Conservation (phyloP, 352 stramenopile genomes). For the Phytophthora cactorum region DNA sequence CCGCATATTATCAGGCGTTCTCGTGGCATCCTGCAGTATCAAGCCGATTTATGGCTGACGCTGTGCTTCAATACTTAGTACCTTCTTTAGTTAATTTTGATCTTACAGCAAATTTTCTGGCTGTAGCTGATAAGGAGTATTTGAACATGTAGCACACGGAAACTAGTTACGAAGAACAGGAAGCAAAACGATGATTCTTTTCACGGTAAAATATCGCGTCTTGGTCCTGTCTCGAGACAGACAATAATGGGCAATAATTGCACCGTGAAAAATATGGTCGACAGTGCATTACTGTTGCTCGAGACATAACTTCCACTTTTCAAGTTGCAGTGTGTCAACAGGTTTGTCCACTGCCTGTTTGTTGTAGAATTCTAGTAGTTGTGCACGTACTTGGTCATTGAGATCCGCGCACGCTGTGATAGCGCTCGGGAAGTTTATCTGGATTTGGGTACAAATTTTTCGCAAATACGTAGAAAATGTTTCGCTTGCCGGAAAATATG, state of each 20-base stretch:
- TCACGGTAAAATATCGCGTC: too few relatives aligned
- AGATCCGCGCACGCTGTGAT: neutral
- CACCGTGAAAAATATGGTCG: neutral
- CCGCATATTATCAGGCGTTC: neutral
- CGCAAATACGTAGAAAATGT: neutral
- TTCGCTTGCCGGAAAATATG: neutral
- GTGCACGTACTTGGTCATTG: neutral
- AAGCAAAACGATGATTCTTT: too few relatives aligned
- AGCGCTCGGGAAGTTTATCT: neutral
- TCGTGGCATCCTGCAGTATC: neutral
- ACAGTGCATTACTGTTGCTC: neutral
- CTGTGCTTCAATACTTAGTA: neutral
- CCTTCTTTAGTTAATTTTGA: neutral
- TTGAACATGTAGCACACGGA: too few relatives aligned
- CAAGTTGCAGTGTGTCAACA: neutral
- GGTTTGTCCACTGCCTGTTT: neutral
- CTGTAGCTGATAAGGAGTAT: too few relatives aligned
- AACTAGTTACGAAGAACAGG: too few relatives aligned
- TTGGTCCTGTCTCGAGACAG: too few relatives aligned
- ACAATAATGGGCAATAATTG: too few relatives aligned
- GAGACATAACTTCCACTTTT: neutral
- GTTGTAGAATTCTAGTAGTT: neutral
- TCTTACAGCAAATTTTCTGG: too few relatives aligned
- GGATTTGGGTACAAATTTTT: neutral
- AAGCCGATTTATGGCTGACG: neutral